Conservation (phyloP, 257 asterid genomes). For the Penstemon barbatus region DNA sequence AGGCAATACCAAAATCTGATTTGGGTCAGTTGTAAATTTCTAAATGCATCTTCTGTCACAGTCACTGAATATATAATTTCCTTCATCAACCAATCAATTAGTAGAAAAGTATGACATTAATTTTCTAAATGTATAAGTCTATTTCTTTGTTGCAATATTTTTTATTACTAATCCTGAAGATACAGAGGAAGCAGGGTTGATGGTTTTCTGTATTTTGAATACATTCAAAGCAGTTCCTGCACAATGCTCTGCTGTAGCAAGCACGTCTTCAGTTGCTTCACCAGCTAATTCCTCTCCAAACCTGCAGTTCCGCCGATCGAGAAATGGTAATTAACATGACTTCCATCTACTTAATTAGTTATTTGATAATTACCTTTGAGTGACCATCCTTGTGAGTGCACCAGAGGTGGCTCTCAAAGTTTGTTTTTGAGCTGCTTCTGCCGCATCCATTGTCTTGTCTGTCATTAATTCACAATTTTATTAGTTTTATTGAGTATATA, state of each 20-base stretch:
- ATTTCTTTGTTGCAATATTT: constrained; percentile 28
- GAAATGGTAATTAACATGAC: background rate
- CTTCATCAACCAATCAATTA: too few species aligned
- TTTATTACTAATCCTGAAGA: constrained; percentile 38
- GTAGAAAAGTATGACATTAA: too few species aligned
- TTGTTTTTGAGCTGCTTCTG: constrained; percentile 90
- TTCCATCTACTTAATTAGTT: too few species aligned
- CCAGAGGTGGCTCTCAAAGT: constrained; percentile 68
- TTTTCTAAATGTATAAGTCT: too few species aligned
- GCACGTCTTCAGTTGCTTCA: constrained; percentile 70
- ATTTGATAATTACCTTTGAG: constrained; percentile 34
- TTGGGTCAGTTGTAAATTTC: too few species aligned
- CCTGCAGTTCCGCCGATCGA: constrained; percentile 29
- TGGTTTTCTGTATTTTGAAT: constrained; percentile 70
- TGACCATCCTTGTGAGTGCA: constrained; percentile 64
- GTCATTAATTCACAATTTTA: constrained; percentile 11
- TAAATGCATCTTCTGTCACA: too few species aligned
- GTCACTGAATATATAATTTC: too few species aligned
- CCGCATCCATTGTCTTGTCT: constrained; percentile 79
- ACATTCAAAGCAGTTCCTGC: constrained; percentile 81
- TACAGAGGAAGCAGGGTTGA: constrained; percentile 62
- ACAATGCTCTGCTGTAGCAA: constrained; percentile 73
- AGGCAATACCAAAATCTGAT: too few species aligned
- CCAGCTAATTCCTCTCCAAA: constrained; percentile 85
- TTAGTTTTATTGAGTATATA: too few species aligned